Conservation (phyloP, 2,329 filamentous ascomycete genomes). For the Fusarium coicis region DNA sequence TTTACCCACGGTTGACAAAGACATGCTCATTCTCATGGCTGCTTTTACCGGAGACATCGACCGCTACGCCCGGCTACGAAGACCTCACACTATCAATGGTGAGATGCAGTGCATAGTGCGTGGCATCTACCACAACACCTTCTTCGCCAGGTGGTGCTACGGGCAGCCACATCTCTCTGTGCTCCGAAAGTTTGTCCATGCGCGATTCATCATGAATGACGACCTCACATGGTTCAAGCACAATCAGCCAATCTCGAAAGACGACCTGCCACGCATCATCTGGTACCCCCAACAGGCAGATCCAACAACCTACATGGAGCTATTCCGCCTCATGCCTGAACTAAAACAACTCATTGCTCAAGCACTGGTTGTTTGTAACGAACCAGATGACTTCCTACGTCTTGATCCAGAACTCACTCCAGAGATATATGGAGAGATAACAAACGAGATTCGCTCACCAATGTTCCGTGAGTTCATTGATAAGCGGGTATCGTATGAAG, state of each 20-base stretch:
- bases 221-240: background rate
- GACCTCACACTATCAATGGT: constrained; percentile 24
- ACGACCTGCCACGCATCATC: background rate
- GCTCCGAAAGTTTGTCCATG: background rate
- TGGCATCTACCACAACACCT: constrained; percentile 1
- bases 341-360: background rate
- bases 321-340: background rate
- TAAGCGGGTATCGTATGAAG: background rate
- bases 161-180: background rate
- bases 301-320: background rate
- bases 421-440: background rate
- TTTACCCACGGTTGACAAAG: constrained; percentile 51
- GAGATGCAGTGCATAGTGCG: constrained; percentile 9
- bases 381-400: background rate
- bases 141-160: constrained; percentile 7
- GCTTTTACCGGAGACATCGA: constrained; percentile 54
- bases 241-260: background rate
- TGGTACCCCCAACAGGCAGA: background rate
- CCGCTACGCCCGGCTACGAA: constrained; percentile 50
- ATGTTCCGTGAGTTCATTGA: background rate
- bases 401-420: background rate
- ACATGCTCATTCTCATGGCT: constrained; percentile 51
- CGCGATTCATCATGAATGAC: constrained; percentile 1
- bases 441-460: accelerated
- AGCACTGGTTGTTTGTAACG: background rate